Evolutionary conservation across 345 rosid species (phyloP), one percentile per base, ranked within the genome.

Genomic region (Brassica rapa): DNA sequence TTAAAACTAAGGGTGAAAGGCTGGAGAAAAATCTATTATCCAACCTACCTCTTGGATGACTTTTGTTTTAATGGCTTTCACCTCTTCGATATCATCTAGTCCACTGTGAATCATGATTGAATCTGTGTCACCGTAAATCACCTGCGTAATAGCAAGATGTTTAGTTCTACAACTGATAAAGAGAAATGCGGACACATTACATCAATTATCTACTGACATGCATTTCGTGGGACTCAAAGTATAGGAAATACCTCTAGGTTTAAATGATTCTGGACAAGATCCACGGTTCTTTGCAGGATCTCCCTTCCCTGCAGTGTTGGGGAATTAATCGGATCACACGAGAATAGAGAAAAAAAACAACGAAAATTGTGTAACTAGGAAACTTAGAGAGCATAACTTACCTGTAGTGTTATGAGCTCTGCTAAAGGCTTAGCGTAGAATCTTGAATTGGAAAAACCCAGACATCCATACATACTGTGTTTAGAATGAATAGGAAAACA

Each of bases 371-470:
- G 19, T 67, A 30, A 64, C 35, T 62, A 74, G 30, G 21, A 73
- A 63, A 62, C 66, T 63, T 12, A 70, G 32, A 78, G 63, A 39
- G 29, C 19, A 72, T 57, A 68, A 81, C 85, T 81, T 87, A 89
- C 99, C 80, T 91, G 97, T 81, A 87, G 86, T 9, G 99, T 95
- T 71, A 93, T 89, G 76, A 95, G 93, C 85, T 95, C 99, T 41
- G 99, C 99, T 68, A 95, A 88, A 86, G 97, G 97, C 85, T 93
- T 93, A 68, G 99, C 99, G 63, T 95, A 95, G 84, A 95, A 95
- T 87, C 99, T 89, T 66, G 99, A 95, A 82, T 95, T 91, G 73
- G 97, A 88, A 85, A 93, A 95, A 68, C 99, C 99, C 82, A 95
- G 96, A 86, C 97, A 95, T 86, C 99, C 99, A 83, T 95, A 95